A percentile compares a stretch with the other conserved stretches of the same genome.
phyloP scores from a whole-genome alignment of 192 early-diverging fungal species.

The Gaertneriomyces sp. region DNA sequence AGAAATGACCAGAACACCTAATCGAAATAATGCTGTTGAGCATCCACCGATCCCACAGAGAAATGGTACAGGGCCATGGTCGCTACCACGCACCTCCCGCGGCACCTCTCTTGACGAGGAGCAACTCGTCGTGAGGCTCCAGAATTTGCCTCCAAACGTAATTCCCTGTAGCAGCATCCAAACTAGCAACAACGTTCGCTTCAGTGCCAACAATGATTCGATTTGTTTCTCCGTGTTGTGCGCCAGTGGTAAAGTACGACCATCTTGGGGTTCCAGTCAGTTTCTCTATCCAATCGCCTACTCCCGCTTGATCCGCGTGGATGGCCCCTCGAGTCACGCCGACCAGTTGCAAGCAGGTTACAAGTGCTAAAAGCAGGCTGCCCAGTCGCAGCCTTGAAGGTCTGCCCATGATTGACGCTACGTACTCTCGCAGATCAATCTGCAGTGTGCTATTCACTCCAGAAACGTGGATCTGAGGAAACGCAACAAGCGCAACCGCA shows the following conservation, averaged over 20 bases:
- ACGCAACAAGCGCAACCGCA: too few relatives aligned
- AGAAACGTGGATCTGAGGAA: too few relatives aligned
- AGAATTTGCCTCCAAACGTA: slow-evolving; percentile 77
- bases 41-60: not conserved
- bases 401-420: too few relatives aligned
- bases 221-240: slow-evolving; percentile 10
- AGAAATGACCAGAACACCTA: slow-evolving; percentile 40
- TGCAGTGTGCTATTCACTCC: too few relatives aligned
- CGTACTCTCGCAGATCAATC: too few relatives aligned
- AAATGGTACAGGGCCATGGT: not conserved
- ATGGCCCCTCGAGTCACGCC: not conserved
- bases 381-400: too few relatives aligned
- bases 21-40: not conserved
- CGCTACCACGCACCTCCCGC: slow-evolving; percentile 4
- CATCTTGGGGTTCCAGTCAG: slow-evolving; percentile 22
- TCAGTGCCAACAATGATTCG: slow-evolving; percentile 60
- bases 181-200: slow-evolving; percentile 68
- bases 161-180: slow-evolving; percentile 64
- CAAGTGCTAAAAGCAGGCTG: too few relatives aligned
- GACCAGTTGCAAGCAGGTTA: too few relatives aligned
- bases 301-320: slow-evolving; percentile 30
- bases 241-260: slow-evolving; percentile 19
- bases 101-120: not conserved
- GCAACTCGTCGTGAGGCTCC: slow-evolving; percentile 54
- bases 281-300: slow-evolving; percentile 26